These are phyloP conservation scores for Pistacia integerrima DNA, from an alignment of 345 rosid species.

Conservation along the genomic window DNA sequence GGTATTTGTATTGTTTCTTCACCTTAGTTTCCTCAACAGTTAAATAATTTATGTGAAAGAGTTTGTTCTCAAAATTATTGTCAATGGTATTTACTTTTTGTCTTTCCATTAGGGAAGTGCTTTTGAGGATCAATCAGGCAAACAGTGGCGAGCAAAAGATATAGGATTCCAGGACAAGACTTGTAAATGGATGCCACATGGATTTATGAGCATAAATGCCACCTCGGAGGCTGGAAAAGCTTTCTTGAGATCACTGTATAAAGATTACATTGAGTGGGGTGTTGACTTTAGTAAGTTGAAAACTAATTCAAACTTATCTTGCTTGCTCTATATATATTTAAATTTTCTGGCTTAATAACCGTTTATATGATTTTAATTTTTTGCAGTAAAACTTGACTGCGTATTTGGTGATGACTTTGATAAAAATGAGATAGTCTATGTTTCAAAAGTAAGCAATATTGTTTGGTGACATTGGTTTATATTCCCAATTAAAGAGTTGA, in stretches of 20 bases:
- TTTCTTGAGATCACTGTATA: slow-evolving; percentile 79
- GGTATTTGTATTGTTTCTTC: slow-evolving; percentile 52
- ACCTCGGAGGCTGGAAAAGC: slow-evolving; percentile 73
- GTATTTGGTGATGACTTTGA: slow-evolving; percentile 83
- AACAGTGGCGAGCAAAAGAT: slow-evolving; percentile 72
- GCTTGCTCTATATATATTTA: not conserved
- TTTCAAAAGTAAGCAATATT: slow-evolving; percentile 57
- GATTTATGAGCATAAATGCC: slow-evolving; percentile 84
- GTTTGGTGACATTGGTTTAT: not conserved
- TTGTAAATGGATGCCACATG: slow-evolving; percentile 87
- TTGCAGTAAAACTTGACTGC: slow-evolving; percentile 84
- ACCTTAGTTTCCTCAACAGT: not conserved
- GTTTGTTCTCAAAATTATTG: too few relatives aligned
- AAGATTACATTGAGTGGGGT: slow-evolving; percentile 87
- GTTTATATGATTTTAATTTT: not conserved
- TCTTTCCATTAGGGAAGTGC: slow-evolving; percentile 55
- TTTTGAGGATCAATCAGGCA: slow-evolving; percentile 47
- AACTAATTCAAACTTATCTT: not conserved
- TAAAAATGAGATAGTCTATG: slow-evolving; percentile 59
- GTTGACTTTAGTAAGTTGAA: slow-evolving; percentile 75
- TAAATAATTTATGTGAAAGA: not conserved
- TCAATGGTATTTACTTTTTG: not conserved
- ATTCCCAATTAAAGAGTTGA: slow-evolving; percentile 9
- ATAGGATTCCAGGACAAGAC: slow-evolving; percentile 78
- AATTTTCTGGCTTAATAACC: not conserved